Evolutionary conservation across 106 monocot species (phyloP).

Genomic region (Apostasia ramifera): DNA sequence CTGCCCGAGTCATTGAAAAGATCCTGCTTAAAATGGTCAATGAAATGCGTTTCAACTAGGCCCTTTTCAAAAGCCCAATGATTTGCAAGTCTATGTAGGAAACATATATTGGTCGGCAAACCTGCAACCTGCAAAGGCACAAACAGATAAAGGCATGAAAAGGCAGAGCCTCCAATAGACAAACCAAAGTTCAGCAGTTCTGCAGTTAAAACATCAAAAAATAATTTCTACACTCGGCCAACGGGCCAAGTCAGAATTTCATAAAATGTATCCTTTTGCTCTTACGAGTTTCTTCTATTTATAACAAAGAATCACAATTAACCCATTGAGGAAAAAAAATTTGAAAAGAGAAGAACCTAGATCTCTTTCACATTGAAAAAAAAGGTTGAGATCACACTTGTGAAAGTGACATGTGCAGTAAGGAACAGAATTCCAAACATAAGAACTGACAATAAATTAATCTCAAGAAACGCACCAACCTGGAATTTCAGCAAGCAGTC

Average conservation of each 20-base stretch:
- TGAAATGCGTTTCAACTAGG: conserved; percentile 90
- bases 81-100: conserved; percentile 71
- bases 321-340: no score
- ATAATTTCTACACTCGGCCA: no score
- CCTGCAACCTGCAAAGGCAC: conserved; percentile 71
- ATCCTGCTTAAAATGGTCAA: conserved; percentile 78
- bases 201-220: background rate
- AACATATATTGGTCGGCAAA: conserved; percentile 90
- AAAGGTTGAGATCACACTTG: background rate
- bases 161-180: background rate
- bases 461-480: conserved; percentile 21
- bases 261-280: no score
- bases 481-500: conserved; percentile 80
- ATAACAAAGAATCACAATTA: no score
- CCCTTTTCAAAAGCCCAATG: conserved; percentile 94
- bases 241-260: no score
- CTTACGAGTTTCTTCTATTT: no score
- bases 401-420: background rate
- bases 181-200: background rate
- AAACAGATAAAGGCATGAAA: background rate
- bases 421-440: background rate
- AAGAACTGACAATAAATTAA: background rate
- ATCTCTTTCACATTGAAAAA: no score
- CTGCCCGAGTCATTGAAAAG: conserved; percentile 37
- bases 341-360: no score